These are phyloP conservation scores for Thielaviopsis punctulata DNA, from an alignment of 2,329 filamentous ascomycete genomes.

Conservation along the genomic window DNA sequence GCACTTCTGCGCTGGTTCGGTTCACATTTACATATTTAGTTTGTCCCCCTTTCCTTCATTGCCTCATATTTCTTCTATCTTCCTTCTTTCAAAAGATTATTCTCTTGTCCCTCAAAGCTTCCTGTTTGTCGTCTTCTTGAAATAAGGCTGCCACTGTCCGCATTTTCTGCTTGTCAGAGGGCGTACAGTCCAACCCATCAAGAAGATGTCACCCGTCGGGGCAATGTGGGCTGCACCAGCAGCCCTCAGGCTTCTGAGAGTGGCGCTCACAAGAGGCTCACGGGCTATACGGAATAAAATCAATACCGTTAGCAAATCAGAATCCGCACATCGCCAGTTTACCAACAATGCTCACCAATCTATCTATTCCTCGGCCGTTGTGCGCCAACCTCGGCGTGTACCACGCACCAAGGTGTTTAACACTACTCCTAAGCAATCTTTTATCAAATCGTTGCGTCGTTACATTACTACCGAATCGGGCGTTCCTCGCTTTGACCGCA, in stretches of 20 bases:
- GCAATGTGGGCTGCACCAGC: conserved; percentile 36
- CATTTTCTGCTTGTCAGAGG: conserved; percentile 1
- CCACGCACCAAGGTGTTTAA: conserved; percentile 10
- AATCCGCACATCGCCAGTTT: conserved; percentile 30
- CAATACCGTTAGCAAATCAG: conserved; percentile 25
- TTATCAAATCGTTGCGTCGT: conserved; percentile 8
- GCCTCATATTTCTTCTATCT: background rate
- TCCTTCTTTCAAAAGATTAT: background rate
- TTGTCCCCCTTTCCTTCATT: background rate
- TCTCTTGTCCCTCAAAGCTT: background rate
- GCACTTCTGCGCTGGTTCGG: background rate
- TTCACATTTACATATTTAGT: conserved; percentile 8
- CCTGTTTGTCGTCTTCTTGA: conserved; percentile 3
- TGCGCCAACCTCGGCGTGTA: conserved; percentile 31
- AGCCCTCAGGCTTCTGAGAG: conserved; percentile 36
- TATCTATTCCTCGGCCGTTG: conserved; percentile 32
- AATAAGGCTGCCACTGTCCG: conserved; percentile 3
- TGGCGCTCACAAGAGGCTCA: conserved; percentile 32
- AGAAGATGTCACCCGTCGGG: conserved; percentile 36
- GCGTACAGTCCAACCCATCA: conserved; percentile 1
- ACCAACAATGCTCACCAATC: conserved; percentile 30
- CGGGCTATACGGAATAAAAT: conserved; percentile 34
- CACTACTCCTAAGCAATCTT: conserved; percentile 5
- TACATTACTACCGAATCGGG: conserved; percentile 10
- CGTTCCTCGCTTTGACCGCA: conserved; percentile 9